Base-by-base conservation (phyloP, 371 early-diverging fungal species). In the Lichtheimia corymbifera region DNA sequence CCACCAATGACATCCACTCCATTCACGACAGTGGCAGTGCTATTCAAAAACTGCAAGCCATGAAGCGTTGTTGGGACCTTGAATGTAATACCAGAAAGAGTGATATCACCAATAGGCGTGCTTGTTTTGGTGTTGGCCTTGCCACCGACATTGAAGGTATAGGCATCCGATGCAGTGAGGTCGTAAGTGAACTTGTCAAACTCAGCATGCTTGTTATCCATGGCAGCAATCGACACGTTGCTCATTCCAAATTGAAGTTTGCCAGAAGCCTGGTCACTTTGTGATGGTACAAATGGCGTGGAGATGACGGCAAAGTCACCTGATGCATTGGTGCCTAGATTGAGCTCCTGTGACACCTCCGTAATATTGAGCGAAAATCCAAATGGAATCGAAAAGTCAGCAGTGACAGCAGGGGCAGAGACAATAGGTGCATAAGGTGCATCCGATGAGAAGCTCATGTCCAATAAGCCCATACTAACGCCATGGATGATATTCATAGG, bases 11-110 rank as follows among this genome's bases (percentile, higher is more conserved):
- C 85, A 57, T 83, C 82, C 59, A 88, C 66, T 27, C 74, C 74
- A 67, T 84, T 82, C 60, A 86, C 79, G 18, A 80, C 66, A 17
- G 85, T 77, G 45, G 85, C 83, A 18, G 82, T 63, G 51, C 82
- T 77, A 65, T 82, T 81, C 61, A 88, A 71, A 59, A 85, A 85
- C 59, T 84, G 83, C 52, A 88, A 71, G 58, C 89, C 89, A 6
- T 72, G 63, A 42, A 88, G 71, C 44, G 67, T 42, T 15, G 85
- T 80, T 35, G 74, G 73, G 7, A 84, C 80, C 49, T 72, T 72
- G 72, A 88, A 84, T 35, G 84, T 74, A 30, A 88, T 80, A 22
- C 84, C 85, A 25, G 76, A 58, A 47, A 87, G 77, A 3, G 65
- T 66, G 45, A 88, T 77, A 57, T 75, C 67, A 64, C 89, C 89